These are phyloP conservation scores for Cutaneotrichosporon cavernicola DNA, from an alignment of 1,284 basidiomycete species.

Conservation along the genomic window DNA sequence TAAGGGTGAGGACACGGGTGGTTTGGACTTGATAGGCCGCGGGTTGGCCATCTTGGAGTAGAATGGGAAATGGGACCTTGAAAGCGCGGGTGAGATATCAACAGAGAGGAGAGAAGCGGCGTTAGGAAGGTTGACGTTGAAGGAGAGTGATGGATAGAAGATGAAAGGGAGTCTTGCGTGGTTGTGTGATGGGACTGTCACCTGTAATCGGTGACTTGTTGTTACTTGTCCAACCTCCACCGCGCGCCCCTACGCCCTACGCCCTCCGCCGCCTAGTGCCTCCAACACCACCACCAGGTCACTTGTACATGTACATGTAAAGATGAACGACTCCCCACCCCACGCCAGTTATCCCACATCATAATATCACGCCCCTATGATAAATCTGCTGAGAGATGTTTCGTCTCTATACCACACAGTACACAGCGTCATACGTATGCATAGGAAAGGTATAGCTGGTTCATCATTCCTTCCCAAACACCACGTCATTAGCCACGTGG, in stretches of 20 bases:
- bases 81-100: not conserved
- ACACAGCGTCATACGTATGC: not conserved
- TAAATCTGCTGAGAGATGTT: no score
- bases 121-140: not conserved
- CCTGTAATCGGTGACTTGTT: not conserved
- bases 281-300: no score
- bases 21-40: not conserved
- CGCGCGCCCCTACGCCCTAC: not conserved
- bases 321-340: no score
- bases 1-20: not conserved
- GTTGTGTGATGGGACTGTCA: no score
- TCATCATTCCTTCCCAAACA: not conserved
- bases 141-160: not conserved
- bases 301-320: no score
- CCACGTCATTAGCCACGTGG: not conserved
- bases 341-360: no score
- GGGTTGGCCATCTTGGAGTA: not conserved
- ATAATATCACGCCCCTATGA: no score
- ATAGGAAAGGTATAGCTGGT: not conserved
- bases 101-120: not conserved
- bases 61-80: not conserved
- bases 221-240: constrained; percentile 1
- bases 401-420: not conserved
- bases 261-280: no score
- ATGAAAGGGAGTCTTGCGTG: not conserved